Evolutionary conservation across 2,329 filamentous ascomycete species (phyloP).

Genomic region (Coniochaeta ligniaria): DNA sequence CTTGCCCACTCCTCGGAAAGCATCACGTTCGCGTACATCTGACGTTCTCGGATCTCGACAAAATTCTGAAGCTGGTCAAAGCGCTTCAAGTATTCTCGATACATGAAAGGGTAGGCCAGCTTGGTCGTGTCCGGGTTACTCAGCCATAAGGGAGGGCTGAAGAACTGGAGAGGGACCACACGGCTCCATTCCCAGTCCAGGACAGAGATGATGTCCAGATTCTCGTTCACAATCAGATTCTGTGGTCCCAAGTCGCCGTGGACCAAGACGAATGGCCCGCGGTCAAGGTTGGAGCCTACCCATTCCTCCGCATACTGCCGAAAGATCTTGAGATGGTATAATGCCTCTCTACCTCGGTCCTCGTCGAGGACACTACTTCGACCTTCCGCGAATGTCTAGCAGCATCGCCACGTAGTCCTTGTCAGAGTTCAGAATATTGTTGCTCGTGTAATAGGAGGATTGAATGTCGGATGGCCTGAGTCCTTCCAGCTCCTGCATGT

Average conservation of each 20-base stretch:
- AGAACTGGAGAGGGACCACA: slow-evolving; percentile 16
- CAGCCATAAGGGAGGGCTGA: slow-evolving; percentile 17
- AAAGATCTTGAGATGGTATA: slow-evolving; percentile 10
- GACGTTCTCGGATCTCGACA: no score
- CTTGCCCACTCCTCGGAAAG: slow-evolving; percentile 11
- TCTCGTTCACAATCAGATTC: slow-evolving; percentile 10
- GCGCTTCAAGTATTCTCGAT: slow-evolving; percentile 1
- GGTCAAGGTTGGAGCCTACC: slow-evolving; percentile 7
- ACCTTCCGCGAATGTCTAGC: slow-evolving; percentile 13
- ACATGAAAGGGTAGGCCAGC: background rate
- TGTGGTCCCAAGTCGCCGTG: slow-evolving; percentile 7
- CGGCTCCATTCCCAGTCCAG: slow-evolving; percentile 20
- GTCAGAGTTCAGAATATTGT: slow-evolving; percentile 10
- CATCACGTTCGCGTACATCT: slow-evolving; percentile 6
- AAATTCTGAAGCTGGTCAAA: no score
- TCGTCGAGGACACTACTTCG: slow-evolving; percentile 4
- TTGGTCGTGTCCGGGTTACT: background rate
- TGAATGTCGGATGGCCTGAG: slow-evolving; percentile 12
- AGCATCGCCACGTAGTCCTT: slow-evolving; percentile 15
- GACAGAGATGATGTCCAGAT: slow-evolving; percentile 11
- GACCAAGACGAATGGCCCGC: slow-evolving; percentile 9
- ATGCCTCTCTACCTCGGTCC: slow-evolving; percentile 4
- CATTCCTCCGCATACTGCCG: slow-evolving; percentile 8
- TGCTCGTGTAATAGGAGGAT: slow-evolving; percentile 4
- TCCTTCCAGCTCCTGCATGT: slow-evolving; percentile 17